Percentiles rank a stretch among this genome's conserved stretches.
phyloP scores from a whole-genome alignment of 179 eudicot species.

The Beta lomatogona region DNA sequence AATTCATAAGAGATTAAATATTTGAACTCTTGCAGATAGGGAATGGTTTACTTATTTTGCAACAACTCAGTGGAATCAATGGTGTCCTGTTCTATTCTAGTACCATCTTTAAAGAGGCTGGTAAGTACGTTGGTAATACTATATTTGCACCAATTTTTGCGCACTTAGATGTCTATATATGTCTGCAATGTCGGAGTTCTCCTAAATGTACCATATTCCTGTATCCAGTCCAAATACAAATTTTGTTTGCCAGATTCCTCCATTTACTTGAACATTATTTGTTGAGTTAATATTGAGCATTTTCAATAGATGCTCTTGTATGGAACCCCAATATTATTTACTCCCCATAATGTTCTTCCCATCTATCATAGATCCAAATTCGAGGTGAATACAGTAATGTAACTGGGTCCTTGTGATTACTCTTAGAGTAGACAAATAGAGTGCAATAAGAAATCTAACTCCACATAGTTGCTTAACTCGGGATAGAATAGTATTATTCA shows the following conservation, averaged over 20 bases:
- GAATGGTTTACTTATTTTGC: slow-evolving; percentile 80
- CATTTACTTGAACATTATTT: background rate
- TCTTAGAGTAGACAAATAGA: background rate
- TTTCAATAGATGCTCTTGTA: no score
- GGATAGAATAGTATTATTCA: background rate
- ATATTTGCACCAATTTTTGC: background rate
- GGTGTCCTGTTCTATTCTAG: slow-evolving; percentile 89
- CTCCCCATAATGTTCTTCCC: background rate
- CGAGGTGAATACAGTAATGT: no score
- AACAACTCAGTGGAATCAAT: slow-evolving; percentile 85
- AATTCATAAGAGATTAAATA: slow-evolving; percentile 12
- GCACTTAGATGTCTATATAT: background rate
- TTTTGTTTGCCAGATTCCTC: background rate
- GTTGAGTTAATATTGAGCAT: no score
- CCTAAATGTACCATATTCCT: background rate
- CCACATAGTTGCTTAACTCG: background rate
- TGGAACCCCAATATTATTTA: no score
- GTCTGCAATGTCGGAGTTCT: background rate
- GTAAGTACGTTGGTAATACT: slow-evolving; percentile 36
- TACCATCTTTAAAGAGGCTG: slow-evolving; percentile 80
- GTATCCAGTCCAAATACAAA: background rate
- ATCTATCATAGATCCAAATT: no score
- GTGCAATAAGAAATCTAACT: background rate
- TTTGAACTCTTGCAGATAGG: slow-evolving; percentile 64
- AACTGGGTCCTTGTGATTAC: background rate